Percentiles rank a stretch among this genome's conserved stretches.
These are phyloP conservation scores for Populus hybrid DNA, from an alignment of 441 rosid genomes.

Conservation along the genomic window DNA sequence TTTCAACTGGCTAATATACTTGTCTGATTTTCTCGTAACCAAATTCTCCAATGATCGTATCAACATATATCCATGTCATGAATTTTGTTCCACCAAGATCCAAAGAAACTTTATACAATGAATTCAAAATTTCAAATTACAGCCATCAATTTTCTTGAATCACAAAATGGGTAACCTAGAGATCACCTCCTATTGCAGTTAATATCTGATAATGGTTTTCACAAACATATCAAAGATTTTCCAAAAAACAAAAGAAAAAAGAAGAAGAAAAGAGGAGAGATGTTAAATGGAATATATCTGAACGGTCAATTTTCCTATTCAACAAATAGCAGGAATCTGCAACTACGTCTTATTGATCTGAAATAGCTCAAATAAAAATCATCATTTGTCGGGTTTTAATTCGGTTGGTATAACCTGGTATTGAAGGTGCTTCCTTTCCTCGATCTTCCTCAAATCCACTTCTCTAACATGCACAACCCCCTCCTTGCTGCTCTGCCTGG, in stretches of 20 bases:
- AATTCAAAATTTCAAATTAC: background rate
- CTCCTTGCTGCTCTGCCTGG: conserved; percentile 54
- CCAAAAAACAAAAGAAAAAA: background rate
- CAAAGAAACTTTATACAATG: background rate
- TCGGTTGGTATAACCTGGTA: background rate
- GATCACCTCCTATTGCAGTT: background rate
- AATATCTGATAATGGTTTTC: background rate
- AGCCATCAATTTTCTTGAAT: background rate
- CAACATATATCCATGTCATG: background rate
- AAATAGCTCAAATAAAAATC: background rate
- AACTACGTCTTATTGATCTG: background rate
- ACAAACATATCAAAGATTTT: background rate
- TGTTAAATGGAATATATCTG: background rate
- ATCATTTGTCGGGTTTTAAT: background rate
- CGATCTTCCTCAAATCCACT: background rate
- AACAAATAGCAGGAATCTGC: background rate
- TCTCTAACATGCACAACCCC: conserved; percentile 65
- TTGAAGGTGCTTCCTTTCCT: background rate
- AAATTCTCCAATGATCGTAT: no score
- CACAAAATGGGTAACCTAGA: background rate
- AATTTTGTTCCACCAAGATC: background rate
- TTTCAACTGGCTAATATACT: background rate
- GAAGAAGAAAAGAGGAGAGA: background rate
- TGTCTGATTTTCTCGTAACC: background rate
- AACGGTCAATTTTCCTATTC: background rate